Evolutionary conservation across 345 rosid species (phyloP), one percentile per base, ranked within the genome.

Genomic region (Capsella bursapastoris): DNA sequence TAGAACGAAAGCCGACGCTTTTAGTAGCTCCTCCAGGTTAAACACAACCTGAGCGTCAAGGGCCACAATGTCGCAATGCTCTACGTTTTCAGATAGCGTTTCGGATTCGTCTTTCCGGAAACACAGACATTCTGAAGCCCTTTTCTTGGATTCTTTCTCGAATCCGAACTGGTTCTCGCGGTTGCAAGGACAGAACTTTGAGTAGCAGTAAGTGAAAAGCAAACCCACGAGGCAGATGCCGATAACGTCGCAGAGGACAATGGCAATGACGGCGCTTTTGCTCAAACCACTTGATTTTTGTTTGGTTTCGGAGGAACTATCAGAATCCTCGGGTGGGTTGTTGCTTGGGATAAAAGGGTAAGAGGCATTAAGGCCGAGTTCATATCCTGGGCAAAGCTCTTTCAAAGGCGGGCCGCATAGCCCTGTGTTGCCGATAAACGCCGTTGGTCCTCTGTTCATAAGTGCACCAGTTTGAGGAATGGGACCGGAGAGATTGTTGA

Each of bases 401-500:
- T 88, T 90, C 86, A 92, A 81, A 40, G 98, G 96, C 2, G 98
- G 91, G 14, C 98, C 99, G 43, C 97, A 95, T 25, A 95, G 97
- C 53, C 87, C 87, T 8, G 87, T 89, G 80, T 95, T 95, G 18
- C 96, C 94, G 35, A 90, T 83, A 81, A 95, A 92, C 57, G 98
- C 97, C 12, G 98, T 92, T 6, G 96, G 96, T 57, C 99, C 97
- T 80, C 97, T 82, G 76, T 90, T 95, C 90, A 92, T 86, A 5
- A 92, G 84, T 72, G 97, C 94, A 70, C 97, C 99, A 37, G 84
- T 95, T 71, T 89, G 99, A 67, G 99, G 98, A 81, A 95, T 92
- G 14, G 98, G 88, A 71, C 98, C 99, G 44, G 89, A 87, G 82
- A 95, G 86, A 66, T 92, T 87, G 74, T 95, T 95, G 59, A 82